Conservation (phyloP, 2,329 filamentous ascomycete species). For the Claviceps quebecensis region DNA sequence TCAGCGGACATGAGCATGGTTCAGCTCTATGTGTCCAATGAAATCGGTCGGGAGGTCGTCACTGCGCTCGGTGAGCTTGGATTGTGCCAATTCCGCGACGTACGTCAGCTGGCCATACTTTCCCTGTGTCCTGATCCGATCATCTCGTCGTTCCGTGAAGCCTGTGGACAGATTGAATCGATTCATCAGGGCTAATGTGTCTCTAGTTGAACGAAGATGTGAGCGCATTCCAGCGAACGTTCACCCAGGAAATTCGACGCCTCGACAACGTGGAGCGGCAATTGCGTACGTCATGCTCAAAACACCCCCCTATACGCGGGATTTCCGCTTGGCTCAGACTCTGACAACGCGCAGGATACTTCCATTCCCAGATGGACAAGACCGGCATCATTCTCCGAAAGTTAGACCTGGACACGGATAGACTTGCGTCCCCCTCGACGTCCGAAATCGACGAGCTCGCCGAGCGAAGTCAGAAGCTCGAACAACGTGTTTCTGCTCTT, state of each 20-base stretch:
- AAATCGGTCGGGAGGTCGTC: constrained; percentile 95
- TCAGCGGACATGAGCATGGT: constrained; percentile 99
- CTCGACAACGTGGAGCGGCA: constrained; percentile 98
- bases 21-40: constrained; percentile 97
- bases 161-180: no score
- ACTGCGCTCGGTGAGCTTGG: constrained; percentile 93
- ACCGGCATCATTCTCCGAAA: constrained; percentile 72
- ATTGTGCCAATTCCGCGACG: constrained; percentile 93
- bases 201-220: constrained; percentile 77
- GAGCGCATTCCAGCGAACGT: constrained; percentile 90
- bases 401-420: constrained; percentile 79
- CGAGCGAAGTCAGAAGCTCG: constrained; percentile 81
- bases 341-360: constrained; percentile 55
- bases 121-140: background rate
- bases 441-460: constrained; percentile 93
- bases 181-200: background rate
- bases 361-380: constrained; percentile 92
- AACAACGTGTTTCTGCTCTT: constrained; percentile 78
- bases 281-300: constrained; percentile 53
- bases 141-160: background rate
- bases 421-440: constrained; percentile 74
- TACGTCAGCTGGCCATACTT: constrained; percentile 31
- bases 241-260: constrained; percentile 92
- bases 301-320: background rate
- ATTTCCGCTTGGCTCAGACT: constrained; percentile 1